Base-by-base conservation (phyloP, 2,329 filamentous ascomycete genomes). In the Phialophora verrucosa region DNA sequence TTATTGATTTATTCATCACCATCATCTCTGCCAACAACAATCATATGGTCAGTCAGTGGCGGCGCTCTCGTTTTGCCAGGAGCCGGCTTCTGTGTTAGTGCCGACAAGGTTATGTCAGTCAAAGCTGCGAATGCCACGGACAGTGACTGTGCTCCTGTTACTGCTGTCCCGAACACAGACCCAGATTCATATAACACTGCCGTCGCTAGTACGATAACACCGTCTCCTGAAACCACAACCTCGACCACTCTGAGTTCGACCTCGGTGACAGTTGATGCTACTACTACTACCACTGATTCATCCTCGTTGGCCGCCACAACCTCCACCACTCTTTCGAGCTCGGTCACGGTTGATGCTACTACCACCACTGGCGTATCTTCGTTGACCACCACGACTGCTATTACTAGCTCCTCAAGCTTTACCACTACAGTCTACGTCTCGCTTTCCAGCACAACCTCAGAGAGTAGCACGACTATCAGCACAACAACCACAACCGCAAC, bases 61-160 rank as follows among this genome's bases (percentile, higher is more conserved):
- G 31, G 47, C 25, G 59, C 59, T 25, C 59, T 61, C 10, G 49
- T 61, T 29, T 42, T 61, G 59, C 47, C 59, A 31, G 59, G 59
- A 42, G 59, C 59, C 42, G 59, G 59, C 31, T 61, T 61, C 20
- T 61, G 59, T n/a, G 47, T 61, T 42, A 32, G 25, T 61, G 44
- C 59, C 47, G 29, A 42, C 25, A 61, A 61, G 2, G 59, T 61
- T n/a, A 53, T 61, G 47, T 61, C 59, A 2, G 59, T 61, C 23
- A 61, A 35, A 42, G 59, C 27, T 49, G 59, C 47, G 3, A 14
- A 25, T 35, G 58, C 59, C 20, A 61, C 59, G 1, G 59, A 61
- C 47, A 61, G 59, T 42, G 35, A 44, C 59, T 61, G 59, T 61
- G 7, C 59, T 27, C 59, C 59, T n/a, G 59, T 53, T 29, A 53